Percentiles rank a stretch among this genome's conserved stretches.
These are phyloP conservation scores for Staphylotrichum tortipilum DNA, from an alignment of 495 filamentous ascomycete species.

Conservation along the genomic window DNA sequence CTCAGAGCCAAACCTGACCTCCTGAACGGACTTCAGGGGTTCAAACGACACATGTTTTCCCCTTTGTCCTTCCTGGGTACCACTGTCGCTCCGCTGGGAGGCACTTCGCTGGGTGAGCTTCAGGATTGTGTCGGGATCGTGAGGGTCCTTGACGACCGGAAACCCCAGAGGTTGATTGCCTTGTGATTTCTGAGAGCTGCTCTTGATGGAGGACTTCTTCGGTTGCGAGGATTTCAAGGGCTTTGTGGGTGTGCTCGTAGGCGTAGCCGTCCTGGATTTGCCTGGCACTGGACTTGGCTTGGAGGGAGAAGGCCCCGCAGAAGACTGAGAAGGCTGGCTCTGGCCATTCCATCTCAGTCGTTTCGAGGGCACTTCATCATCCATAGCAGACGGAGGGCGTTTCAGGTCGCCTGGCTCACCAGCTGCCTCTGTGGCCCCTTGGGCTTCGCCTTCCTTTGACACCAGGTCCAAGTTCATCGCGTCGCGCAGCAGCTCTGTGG, in stretches of 20 bases:
- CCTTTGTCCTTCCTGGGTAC: slow-evolving; percentile 20
- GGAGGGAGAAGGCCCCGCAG: not conserved
- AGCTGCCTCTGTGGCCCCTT: not conserved
- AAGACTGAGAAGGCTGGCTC: not conserved
- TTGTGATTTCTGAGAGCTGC: slow-evolving; percentile 11
- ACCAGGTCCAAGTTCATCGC: slow-evolving; percentile 2
- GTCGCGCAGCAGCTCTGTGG: slow-evolving; percentile 3
- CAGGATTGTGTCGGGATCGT: slow-evolving; percentile 53
- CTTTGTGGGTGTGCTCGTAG: not conserved
- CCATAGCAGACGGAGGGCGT: not conserved
- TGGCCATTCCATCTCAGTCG: not conserved
- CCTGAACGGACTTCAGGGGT: slow-evolving; percentile 10
- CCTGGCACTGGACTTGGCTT: not conserved
- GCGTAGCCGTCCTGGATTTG: not conserved
- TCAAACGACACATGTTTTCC: slow-evolving; percentile 38
- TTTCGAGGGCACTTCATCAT: slow-evolving; percentile 1
- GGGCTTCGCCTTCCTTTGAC: not conserved
- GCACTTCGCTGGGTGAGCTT: slow-evolving; percentile 60
- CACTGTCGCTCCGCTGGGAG: slow-evolving; percentile 34
- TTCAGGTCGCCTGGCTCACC: not conserved
- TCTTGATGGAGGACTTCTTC: slow-evolving; percentile 14
- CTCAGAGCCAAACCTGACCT: slow-evolving; percentile 2
- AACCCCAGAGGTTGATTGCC: slow-evolving; percentile 48
- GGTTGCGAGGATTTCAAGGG: slow-evolving; percentile 13
- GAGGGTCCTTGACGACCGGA: slow-evolving; percentile 71